Base-by-base conservation (phyloP, 1,284 basidiomycete species). In the Vanrija sp. region DNA sequence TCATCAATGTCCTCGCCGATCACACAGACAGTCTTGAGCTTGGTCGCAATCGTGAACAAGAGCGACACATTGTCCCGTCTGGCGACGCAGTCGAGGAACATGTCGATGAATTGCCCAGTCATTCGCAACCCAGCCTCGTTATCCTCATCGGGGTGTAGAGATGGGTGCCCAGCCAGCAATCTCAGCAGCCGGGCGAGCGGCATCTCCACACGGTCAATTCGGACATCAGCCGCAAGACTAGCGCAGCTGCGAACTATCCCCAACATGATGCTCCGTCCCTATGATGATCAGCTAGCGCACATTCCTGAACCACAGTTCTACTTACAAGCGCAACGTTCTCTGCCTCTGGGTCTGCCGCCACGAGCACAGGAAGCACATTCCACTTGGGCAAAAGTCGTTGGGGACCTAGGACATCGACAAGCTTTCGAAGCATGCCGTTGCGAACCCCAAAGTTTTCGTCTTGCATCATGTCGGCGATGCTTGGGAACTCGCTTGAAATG, bases 151-250 rank as follows among this genome's bases (percentile, higher is more conserved):
- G 63, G 57, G 46, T 55, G 58, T 25, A 34, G 34, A 15, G 52
- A 95, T 2, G 95, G 94, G 75, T 98, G 95, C 70, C 96, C 92
- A 0, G 93, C 89, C 2, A 98, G 80, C 0, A 95, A 74, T 68
- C 94, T 89, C 6, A 98, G 79, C 15, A 98, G 77, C 5, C 93
- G 86, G 29, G 93, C 84, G 65, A 98, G 89, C 1, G 87, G 83
- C 55, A 87, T 78, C 69, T 98, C 95, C 54, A 95, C 82, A 46
- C 84, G 76, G 23, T 85, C 80, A 9, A 91, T 78, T 40, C 83
- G 81, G 23, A 83, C 66, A n/a, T 80, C 86, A 84, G 66, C 4
- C 44, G 19, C 40, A 21, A 62, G 57, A 43, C 10, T 42, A 38
- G 6, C 59, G 43, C n/a, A 63, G 39, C 15, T 46, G 19, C 14